Base-by-base conservation (phyloP, 805 yeast species). In the Lipomyces lipofer region DNA sequence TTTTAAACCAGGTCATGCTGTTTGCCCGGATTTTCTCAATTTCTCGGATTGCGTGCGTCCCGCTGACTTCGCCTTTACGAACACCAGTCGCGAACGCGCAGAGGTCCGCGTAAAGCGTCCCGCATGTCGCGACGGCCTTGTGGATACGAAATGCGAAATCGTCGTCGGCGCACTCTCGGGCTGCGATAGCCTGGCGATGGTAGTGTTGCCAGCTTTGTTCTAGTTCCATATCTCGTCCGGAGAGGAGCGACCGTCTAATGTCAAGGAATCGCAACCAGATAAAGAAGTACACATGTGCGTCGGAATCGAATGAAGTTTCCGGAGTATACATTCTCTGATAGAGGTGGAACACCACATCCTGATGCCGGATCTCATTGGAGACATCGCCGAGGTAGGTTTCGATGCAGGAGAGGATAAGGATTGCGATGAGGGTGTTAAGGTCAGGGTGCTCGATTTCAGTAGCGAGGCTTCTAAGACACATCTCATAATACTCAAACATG, bases 351-450 rank as follows among this genome's bases (percentile, higher is more conserved):
- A 44, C 58, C 24, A 49, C 57, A 32, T 56, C 51, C 28, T 56
- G 58, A 35, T 56, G 60, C 38, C 43, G 52, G 28, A 56, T 51
- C 39, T 56, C 58, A 47, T 56, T 56, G 9, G 48, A 47, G n/a
- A 53, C 58, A 43, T 56, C 57, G 36, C 60, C 60, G 21, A 56
- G 58, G 39, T 56, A 56, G 28, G 44, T 47, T 38, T 56, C 60
- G 25, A 51, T 32, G 43, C 54, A 50, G 6, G 58, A 44, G 17
- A 56, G 46, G 7, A 53, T 47, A n/a, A 56, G 25, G 17, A 51
- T 53, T 4, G 60, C 54, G 7, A 42, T 21, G 19, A 56, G 44
- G 13, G 49, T 51, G 28, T 45, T 17, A 12, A 50, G 21, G 27
- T 46, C 47, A 9, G 60, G 58, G 9, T 30, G 17, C 8, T 42